A percentile compares a stretch with the other conserved stretches of the same genome.
phyloP scores from a whole-genome alignment of 2,329 filamentous ascomycete species.

The Pseudogymnoascus sp. region DNA sequence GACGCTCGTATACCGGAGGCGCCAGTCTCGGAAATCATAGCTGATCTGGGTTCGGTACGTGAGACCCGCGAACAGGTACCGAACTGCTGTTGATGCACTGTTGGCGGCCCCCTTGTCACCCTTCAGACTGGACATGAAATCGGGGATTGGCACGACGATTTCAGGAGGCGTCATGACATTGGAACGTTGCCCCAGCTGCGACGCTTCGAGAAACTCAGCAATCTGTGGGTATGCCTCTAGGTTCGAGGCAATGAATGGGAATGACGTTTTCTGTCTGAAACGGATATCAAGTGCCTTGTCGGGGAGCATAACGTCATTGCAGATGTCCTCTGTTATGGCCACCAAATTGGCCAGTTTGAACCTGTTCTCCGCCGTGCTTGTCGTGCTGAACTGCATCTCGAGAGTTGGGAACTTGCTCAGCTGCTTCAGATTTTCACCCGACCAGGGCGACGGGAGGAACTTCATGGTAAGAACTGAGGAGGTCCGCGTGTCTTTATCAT shows the following conservation, averaged over 20 bases:
- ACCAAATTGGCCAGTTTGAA: constrained; percentile 15
- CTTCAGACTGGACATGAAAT: constrained; percentile 14
- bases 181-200: constrained; percentile 15
- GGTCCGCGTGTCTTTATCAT: not conserved
- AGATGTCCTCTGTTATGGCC: constrained; percentile 19
- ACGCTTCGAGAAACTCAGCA: constrained; percentile 17
- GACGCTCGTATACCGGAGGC: constrained; percentile 21
- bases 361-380: constrained; percentile 3
- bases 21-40: constrained; percentile 20
- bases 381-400: constrained; percentile 23
- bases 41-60: constrained; percentile 20
- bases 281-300: constrained; percentile 24
- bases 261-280: constrained; percentile 22
- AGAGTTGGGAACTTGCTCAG: constrained; percentile 23
- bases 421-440: constrained; percentile 8
- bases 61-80: constrained; percentile 26
- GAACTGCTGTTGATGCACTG: constrained; percentile 16
- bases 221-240: constrained; percentile 13
- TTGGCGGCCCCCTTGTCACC: not conserved
- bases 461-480: constrained; percentile 4
- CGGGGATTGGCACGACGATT: constrained; percentile 21
- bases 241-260: constrained; percentile 12
- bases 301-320: constrained; percentile 26
- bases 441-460: constrained; percentile 10
- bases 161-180: constrained; percentile 20